Evolutionary conservation across 305 asterid genomes (phyloP).

Genomic region (Solanum aculeatissimum): DNA sequence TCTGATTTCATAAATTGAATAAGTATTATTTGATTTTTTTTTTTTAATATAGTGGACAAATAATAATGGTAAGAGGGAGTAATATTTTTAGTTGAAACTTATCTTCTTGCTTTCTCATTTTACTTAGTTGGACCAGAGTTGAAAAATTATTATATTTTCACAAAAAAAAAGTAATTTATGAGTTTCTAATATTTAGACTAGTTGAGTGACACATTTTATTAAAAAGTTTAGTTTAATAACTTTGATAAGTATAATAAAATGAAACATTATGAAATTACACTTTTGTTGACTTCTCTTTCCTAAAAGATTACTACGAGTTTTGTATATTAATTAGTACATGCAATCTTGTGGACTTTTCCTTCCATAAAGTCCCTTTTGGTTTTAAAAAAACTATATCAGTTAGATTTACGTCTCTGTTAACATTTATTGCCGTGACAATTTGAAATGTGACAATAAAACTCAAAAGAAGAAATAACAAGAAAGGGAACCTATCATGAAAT

Average conservation of each 20-base stretch:
- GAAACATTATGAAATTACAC: neutral
- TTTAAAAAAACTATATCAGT: neutral
- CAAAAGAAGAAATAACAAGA: neutral
- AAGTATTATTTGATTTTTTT: too few relatives aligned
- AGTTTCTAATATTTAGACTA: neutral
- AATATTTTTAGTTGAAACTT: neutral
- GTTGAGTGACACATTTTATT: neutral
- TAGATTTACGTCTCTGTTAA: neutral
- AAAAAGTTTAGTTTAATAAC: neutral
- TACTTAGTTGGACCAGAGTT: neutral
- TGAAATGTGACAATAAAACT: neutral
- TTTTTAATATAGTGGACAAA: too few relatives aligned
- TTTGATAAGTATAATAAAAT: neutral
- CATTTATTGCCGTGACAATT: neutral
- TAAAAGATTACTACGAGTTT: neutral
- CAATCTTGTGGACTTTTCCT: neutral
- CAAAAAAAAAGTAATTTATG: too few relatives aligned
- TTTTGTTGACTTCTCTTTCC: neutral
- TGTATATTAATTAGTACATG: neutral
- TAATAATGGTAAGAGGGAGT: too few relatives aligned
- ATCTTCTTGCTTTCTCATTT: neutral
- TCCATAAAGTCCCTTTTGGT: neutral
- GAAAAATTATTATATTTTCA: too few relatives aligned
- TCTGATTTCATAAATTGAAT: too few relatives aligned
- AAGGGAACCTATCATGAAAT: too few relatives aligned